phyloP scores from a whole-genome alignment of 1,284 basidiomycete species.

The Trichosporon sp. region DNA sequence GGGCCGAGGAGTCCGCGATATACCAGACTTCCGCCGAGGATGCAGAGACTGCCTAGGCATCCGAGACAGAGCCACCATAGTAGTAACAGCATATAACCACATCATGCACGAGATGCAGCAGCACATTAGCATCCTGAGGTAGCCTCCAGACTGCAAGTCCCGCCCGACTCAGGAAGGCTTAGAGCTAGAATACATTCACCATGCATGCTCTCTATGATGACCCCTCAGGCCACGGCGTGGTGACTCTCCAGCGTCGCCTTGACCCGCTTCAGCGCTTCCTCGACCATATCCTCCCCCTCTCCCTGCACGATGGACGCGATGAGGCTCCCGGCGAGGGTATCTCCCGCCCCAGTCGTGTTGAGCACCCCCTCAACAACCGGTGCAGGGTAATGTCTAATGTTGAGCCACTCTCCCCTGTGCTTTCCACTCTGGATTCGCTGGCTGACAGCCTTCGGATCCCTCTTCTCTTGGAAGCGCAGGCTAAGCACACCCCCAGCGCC shows the following conservation, averaged over 20 bases:
- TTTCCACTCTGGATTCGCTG: slow-evolving; percentile 34
- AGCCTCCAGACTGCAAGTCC: too few relatives aligned
- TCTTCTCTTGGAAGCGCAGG: slow-evolving; percentile 40
- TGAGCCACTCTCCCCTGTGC: slow-evolving; percentile 38
- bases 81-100: too few relatives aligned
- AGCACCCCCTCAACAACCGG: slow-evolving; percentile 53
- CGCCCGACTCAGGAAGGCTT: too few relatives aligned
- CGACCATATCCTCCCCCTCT: slow-evolving; percentile 23
- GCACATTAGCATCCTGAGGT: too few relatives aligned
- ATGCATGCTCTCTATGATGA: too few relatives aligned
- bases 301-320: slow-evolving; percentile 38
- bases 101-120: too few relatives aligned
- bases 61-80: too few relatives aligned
- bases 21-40: neutral
- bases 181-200: too few relatives aligned
- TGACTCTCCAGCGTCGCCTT: slow-evolving; percentile 28
- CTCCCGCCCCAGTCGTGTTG: slow-evolving; percentile 85
- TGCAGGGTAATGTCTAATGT: slow-evolving; percentile 67
- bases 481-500: slow-evolving; percentile 55
- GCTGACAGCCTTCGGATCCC: slow-evolving; percentile 47
- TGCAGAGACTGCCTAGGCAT: neutral
- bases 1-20: too few relatives aligned
- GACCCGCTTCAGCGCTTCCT: slow-evolving; percentile 28
- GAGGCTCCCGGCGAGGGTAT: slow-evolving; percentile 74
- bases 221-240: slow-evolving; percentile 35